A percentile compares a stretch with the other conserved stretches of the same genome.
Evolutionary conservation across 2,329 filamentous ascomycete genomes (phyloP).

Genomic region (Ceratocystis alfenasii): DNA sequence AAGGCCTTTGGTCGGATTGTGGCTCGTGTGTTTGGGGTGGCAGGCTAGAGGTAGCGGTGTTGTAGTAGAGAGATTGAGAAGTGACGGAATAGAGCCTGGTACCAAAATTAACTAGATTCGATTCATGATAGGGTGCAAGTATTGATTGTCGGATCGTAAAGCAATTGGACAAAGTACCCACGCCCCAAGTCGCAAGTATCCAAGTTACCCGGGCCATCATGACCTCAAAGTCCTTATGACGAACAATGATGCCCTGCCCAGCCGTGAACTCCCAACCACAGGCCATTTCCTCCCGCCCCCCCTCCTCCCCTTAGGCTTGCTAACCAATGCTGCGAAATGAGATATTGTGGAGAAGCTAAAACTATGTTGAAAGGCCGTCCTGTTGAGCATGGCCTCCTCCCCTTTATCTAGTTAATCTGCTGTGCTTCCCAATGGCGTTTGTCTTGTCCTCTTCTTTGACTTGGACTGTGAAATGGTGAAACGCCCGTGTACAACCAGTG

Average conservation of each 20-base stretch:
- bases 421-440: no score
- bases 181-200: not conserved
- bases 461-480: not conserved
- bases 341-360: not conserved
- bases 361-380: not conserved
- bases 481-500: not conserved
- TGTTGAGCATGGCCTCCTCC: not conserved
- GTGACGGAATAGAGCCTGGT: not conserved
- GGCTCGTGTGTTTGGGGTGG: not conserved
- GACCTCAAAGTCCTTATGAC: no score
- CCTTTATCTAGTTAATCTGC: not conserved
- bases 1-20: not conserved
- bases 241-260: no score
- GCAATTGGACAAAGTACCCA: not conserved
- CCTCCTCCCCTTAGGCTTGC: not conserved
- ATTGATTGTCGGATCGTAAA: not conserved
- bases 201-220: no score
- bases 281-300: not conserved
- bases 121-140: slow-evolving; percentile 5
- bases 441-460: not conserved
- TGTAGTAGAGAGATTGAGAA: not conserved
- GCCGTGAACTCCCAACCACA: not conserved
- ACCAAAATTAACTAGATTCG: not conserved
- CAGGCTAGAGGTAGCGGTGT: not conserved
- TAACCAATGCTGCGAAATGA: not conserved